Conservation (phyloP, 257 asterid species). For the Thymus mandschuricus region DNA sequence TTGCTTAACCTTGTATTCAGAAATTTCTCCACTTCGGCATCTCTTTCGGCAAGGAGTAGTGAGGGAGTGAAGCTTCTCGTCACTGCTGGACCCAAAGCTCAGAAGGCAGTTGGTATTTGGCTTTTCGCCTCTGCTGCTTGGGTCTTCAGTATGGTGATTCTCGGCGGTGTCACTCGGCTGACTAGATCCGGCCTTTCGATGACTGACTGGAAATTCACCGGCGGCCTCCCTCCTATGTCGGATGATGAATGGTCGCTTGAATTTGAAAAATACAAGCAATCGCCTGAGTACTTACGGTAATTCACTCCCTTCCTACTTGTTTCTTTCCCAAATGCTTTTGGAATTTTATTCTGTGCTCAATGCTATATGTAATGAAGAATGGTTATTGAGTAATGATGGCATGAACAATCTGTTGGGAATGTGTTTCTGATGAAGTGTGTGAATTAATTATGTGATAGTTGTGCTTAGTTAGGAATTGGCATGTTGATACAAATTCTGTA, state of each 20-base stretch:
- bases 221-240: slow-evolving; percentile 86
- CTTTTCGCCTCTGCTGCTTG: slow-evolving; percentile 91
- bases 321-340: not conserved
- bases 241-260: slow-evolving; percentile 83
- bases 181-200: slow-evolving; percentile 97
- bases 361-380: not conserved
- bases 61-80: slow-evolving; percentile 72
- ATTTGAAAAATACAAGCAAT: slow-evolving; percentile 89
- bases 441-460: not conserved
- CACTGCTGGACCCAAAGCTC: slow-evolving; percentile 86
- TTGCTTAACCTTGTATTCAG: slow-evolving; percentile 41
- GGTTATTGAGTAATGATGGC: slow-evolving; percentile 17
- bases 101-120: slow-evolving; percentile 86
- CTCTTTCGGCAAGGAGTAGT: slow-evolving; percentile 44
- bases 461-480: not conserved
- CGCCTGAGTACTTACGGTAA: slow-evolving; percentile 92
- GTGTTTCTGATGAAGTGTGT: slow-evolving; percentile 7
- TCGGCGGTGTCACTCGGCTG: slow-evolving; percentile 89
- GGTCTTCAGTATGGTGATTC: slow-evolving; percentile 97
- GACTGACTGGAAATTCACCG: slow-evolving; percentile 99
- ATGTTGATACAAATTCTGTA: slow-evolving; percentile 19
- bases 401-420: slow-evolving; percentile 2
- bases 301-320: slow-evolving; percentile 24
- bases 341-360: not conserved
- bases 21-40: slow-evolving; percentile 59